Percentiles rank a stretch among this genome's conserved stretches.
Conservation (phyloP, 1,284 basidiomycete species). For the Cystobasidium pallidum region DNA sequence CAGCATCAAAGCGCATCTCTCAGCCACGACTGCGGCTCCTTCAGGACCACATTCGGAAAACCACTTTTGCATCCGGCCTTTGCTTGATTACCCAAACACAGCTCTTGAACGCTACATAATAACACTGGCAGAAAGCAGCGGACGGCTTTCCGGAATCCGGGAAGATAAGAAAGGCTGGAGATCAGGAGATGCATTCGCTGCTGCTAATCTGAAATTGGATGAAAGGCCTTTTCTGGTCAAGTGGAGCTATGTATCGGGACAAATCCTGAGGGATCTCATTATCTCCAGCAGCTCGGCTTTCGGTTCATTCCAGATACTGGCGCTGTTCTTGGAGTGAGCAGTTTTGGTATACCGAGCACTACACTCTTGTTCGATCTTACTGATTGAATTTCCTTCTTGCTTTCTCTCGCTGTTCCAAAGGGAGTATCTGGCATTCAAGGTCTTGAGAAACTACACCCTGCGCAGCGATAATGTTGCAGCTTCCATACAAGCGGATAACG, state of each 20-base stretch:
- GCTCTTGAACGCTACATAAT: constrained; percentile 14
- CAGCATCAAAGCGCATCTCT: background rate
- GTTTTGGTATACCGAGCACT: background rate
- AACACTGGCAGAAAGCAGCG: background rate
- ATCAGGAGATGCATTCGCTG: background rate
- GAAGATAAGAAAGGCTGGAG: background rate
- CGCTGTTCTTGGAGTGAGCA: constrained; percentile 48
- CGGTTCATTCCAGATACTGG: constrained; percentile 50
- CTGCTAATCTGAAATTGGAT: constrained; percentile 3
- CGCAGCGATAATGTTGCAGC: constrained; percentile 46
- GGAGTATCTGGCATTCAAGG: constrained; percentile 46
- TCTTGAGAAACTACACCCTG: constrained; percentile 48
- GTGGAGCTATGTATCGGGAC: constrained; percentile 46
- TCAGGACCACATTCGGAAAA: background rate
- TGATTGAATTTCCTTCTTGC: background rate
- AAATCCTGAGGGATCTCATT: constrained; percentile 50
- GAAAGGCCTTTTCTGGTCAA: constrained; percentile 26
- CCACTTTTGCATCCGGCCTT: background rate
- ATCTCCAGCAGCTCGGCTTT: constrained; percentile 47
- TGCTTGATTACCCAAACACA: constrained; percentile 3
- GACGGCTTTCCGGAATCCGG: background rate
- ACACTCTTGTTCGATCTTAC: no score
- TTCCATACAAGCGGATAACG: constrained; percentile 42
- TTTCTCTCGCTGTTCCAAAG: background rate
- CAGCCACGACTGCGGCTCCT: background rate